Conservation (phyloP, 2,329 filamentous ascomycete species). For the Gaeumannomyces tritici region DNA sequence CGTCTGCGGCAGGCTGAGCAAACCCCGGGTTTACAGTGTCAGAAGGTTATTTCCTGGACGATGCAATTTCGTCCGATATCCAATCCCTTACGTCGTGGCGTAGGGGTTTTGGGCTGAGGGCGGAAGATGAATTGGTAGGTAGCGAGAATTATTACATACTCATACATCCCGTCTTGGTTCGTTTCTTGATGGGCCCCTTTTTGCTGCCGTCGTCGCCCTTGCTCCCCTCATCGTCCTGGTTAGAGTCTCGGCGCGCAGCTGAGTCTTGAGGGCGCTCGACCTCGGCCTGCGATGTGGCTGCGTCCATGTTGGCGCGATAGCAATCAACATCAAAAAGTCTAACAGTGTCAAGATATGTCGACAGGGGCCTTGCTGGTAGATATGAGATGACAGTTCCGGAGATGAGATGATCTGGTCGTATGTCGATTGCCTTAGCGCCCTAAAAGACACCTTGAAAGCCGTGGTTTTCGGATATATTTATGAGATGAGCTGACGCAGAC, state of each 20-base stretch:
- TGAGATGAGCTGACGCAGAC: background rate
- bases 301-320: background rate
- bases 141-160: slow-evolving; percentile 38
- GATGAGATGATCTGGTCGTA: background rate
- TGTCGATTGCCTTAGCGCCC: background rate
- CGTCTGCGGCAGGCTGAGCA: slow-evolving; percentile 74
- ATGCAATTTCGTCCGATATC: too few relatives aligned
- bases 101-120: background rate
- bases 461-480: background rate
- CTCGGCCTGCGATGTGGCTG: background rate
- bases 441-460: too few relatives aligned
- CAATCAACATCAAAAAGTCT: background rate
- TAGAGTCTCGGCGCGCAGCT: background rate
- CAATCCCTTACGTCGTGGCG: background rate
- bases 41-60: too few relatives aligned
- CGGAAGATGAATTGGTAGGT: background rate
- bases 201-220: slow-evolving; percentile 33
- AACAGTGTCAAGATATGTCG: background rate
- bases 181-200: slow-evolving; percentile 46
- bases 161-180: slow-evolving; percentile 88
- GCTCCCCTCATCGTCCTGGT: slow-evolving; percentile 20
- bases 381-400: background rate
- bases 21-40: background rate
- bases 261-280: background rate
- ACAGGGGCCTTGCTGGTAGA: background rate